Evolutionary conservation across 495 filamentous ascomycete species (phyloP).

Genomic region (Chaetomium fimeti): DNA sequence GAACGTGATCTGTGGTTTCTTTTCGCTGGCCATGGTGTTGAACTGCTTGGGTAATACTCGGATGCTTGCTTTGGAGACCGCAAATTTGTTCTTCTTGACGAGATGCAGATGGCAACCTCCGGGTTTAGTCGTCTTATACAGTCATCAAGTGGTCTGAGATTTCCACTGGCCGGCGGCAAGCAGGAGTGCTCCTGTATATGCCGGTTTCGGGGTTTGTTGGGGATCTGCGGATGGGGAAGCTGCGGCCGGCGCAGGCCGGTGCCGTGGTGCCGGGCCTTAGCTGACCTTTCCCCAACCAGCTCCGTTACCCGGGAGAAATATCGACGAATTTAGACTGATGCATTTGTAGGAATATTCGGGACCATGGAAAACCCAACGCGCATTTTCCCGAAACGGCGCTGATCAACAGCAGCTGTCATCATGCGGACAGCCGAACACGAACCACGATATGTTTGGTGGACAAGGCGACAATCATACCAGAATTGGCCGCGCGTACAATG

Average conservation of each 20-base stretch:
- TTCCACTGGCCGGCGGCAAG: not conserved
- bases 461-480: too few species aligned
- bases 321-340: not conserved
- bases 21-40: conserved; percentile 31
- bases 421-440: too few species aligned
- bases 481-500: too few species aligned
- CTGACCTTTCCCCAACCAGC: not conserved
- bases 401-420: too few species aligned
- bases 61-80: not conserved
- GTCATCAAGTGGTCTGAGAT: not conserved
- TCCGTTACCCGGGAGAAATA: not conserved
- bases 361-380: too few species aligned
- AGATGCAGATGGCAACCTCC: not conserved
- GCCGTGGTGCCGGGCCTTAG: not conserved
- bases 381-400: too few species aligned
- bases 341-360: not conserved
- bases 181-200: conserved; percentile 7
- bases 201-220: conserved; percentile 32
- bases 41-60: not conserved
- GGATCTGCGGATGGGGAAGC: conserved; percentile 32
- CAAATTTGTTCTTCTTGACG: not conserved
- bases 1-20: conserved; percentile 35
- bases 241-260: not conserved
- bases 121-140: conserved; percentile 8
- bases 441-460: too few species aligned